These are phyloP conservation scores for Erodium maritimum DNA, from an alignment of 345 rosid genomes.

Conservation along the genomic window DNA sequence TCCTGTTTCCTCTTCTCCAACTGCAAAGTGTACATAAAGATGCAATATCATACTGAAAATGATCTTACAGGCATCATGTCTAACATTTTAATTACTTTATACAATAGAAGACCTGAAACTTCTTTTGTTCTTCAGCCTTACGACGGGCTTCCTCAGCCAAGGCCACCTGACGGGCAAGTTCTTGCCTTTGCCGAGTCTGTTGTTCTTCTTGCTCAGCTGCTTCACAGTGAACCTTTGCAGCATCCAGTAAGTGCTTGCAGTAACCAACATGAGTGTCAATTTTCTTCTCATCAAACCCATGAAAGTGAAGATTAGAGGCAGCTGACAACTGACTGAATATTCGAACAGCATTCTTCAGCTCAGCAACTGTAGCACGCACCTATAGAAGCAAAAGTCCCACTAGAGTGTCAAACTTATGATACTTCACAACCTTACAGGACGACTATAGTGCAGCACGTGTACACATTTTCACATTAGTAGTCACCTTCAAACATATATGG, in stretches of 20 bases:
- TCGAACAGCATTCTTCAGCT: slow-evolving; percentile 91
- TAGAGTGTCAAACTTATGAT: slow-evolving; percentile 5
- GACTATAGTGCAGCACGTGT: background rate
- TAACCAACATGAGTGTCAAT: slow-evolving; percentile 94
- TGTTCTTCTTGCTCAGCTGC: slow-evolving; percentile 90
- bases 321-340: slow-evolving; percentile 78
- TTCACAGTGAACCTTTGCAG: slow-evolving; percentile 88
- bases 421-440: background rate
- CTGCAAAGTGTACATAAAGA: slow-evolving; percentile 19
- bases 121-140: slow-evolving; percentile 92
- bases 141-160: slow-evolving; percentile 98
- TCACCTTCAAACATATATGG: no score
- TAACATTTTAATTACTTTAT: background rate
- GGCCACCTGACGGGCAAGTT: slow-evolving; percentile 90
- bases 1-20: slow-evolving; percentile 91
- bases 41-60: background rate
- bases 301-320: slow-evolving; percentile 82
- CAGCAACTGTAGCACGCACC: slow-evolving; percentile 92
- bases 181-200: slow-evolving; percentile 81
- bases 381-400: slow-evolving; percentile 18
- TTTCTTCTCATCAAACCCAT: slow-evolving; percentile 94
- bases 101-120: slow-evolving; percentile 49
- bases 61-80: background rate
- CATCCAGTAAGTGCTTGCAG: slow-evolving; percentile 86
- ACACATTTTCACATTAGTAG: no score